These are phyloP conservation scores for Ustilaginoidea virens DNA, from an alignment of 2,329 filamentous ascomycete species.

Conservation along the genomic window DNA sequence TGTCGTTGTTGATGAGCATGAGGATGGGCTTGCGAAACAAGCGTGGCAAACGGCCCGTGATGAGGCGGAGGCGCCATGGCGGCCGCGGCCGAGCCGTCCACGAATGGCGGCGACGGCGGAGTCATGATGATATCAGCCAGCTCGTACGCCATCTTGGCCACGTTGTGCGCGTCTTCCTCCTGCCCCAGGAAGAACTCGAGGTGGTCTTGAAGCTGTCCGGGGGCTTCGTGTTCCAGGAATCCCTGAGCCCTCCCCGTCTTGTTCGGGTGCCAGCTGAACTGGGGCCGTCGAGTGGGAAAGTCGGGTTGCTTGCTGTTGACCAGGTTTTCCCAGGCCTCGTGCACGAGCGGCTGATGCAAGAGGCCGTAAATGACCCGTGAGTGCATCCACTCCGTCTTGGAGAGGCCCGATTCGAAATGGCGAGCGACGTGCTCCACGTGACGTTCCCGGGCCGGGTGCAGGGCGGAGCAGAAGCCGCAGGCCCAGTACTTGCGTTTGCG, in stretches of 20 bases:
- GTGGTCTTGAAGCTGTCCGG: constrained; percentile 47
- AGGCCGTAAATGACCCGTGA: constrained; percentile 52
- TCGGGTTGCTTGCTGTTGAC: constrained; percentile 38
- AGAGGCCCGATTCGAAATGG: constrained; percentile 50
- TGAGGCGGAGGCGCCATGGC: constrained; percentile 9
- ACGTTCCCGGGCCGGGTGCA: constrained; percentile 47
- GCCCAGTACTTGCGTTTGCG: constrained; percentile 52
- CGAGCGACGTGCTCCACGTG: constrained; percentile 52
- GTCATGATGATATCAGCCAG: constrained; percentile 32
- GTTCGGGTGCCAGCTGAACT: constrained; percentile 45
- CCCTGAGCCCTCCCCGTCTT: constrained; percentile 40
- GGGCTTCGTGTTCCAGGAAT: constrained; percentile 45
- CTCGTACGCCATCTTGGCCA: constrained; percentile 44
- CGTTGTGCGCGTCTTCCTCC: constrained; percentile 37
- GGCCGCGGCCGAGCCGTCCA: constrained; percentile 11
- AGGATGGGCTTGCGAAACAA: constrained; percentile 17
- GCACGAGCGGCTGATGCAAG: constrained; percentile 48
- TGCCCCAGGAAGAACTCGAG: constrained; percentile 49
- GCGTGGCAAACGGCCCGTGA: constrained; percentile 16
- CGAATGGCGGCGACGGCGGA: constrained; percentile 16
- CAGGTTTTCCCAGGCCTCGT: constrained; percentile 44
- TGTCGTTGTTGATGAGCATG: no score
- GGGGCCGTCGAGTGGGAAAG: constrained; percentile 36
- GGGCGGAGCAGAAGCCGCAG: constrained; percentile 50
- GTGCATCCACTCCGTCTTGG: constrained; percentile 52